Percentiles rank a stretch among this genome's conserved stretches.
phyloP scores from a whole-genome alignment of 2,329 filamentous ascomycete genomes.

The Dactylonectria macrodidyma region DNA sequence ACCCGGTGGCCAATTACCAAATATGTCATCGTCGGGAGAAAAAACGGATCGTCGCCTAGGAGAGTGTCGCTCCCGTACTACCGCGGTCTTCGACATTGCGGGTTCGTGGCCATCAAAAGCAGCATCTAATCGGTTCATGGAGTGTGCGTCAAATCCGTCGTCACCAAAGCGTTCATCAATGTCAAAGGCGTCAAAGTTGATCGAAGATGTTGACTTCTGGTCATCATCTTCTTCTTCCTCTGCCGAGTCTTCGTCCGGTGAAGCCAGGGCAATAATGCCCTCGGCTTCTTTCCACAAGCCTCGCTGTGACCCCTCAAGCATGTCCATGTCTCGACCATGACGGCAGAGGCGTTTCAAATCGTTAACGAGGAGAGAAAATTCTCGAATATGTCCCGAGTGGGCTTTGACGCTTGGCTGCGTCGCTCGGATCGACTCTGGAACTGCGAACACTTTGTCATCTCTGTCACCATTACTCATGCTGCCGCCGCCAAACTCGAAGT shows the following conservation, averaged over 20 bases:
- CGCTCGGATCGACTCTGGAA: constrained; percentile 84
- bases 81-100: constrained; percentile 64
- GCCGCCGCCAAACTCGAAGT: constrained; percentile 81
- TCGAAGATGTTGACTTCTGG: constrained; percentile 55
- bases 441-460: constrained; percentile 53
- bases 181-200: constrained; percentile 58
- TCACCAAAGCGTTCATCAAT: constrained; percentile 63
- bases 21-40: constrained; percentile 77
- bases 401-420: constrained; percentile 86
- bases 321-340: constrained; percentile 77
- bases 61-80: constrained; percentile 68
- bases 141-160: constrained; percentile 63
- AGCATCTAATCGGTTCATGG: constrained; percentile 60
- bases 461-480: constrained; percentile 56
- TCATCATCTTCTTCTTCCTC: constrained; percentile 54
- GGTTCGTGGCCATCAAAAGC: constrained; percentile 60
- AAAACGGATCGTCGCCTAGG: constrained; percentile 74
- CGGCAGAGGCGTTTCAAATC: constrained; percentile 84
- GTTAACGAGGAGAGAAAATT: constrained; percentile 86
- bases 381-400: constrained; percentile 86
- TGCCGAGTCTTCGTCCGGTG: constrained; percentile 72
- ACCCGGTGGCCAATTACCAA: constrained; percentile 65
- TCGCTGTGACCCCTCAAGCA: constrained; percentile 72
- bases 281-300: constrained; percentile 85
- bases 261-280: constrained; percentile 88